phyloP scores from a whole-genome alignment of 805 yeast genomes.

The Ogataea trehaloabstinens region DNA sequence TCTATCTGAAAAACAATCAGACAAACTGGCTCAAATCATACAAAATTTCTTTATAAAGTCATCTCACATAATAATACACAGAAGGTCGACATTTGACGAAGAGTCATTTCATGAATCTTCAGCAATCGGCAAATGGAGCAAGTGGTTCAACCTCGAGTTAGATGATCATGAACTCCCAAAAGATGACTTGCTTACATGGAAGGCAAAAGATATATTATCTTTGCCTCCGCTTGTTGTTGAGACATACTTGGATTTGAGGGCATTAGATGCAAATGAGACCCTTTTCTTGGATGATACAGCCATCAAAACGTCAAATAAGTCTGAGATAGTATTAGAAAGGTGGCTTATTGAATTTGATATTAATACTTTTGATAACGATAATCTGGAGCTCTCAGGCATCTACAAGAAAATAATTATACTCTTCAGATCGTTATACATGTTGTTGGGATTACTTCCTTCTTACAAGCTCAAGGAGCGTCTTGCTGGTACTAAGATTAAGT shows the following conservation, averaged over 20 bases:
- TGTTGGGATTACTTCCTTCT: slow-evolving; percentile 67
- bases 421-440: slow-evolving; percentile 71
- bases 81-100: slow-evolving; percentile 16
- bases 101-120: slow-evolving; percentile 5
- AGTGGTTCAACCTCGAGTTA: slow-evolving; percentile 64
- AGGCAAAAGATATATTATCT: slow-evolving; percentile 36
- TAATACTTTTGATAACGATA: slow-evolving; percentile 33
- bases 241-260: slow-evolving; percentile 45
- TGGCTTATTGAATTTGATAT: slow-evolving; percentile 86
- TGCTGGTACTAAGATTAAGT: slow-evolving; percentile 27
- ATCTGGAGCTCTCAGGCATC: slow-evolving; percentile 60
- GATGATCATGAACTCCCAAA: slow-evolving; percentile 33
- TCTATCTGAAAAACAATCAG: slow-evolving; percentile 32
- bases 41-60: slow-evolving; percentile 65
- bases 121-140: slow-evolving; percentile 37
- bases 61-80: slow-evolving; percentile 46
- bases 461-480: slow-evolving; percentile 53
- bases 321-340: slow-evolving; percentile 89
- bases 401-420: slow-evolving; percentile 73
- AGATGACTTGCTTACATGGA: slow-evolving; percentile 69
- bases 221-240: slow-evolving; percentile 86
- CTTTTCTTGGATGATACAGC: slow-evolving; percentile 37
- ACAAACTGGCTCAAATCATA: slow-evolving; percentile 31
- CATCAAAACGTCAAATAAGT: slow-evolving; percentile 58
- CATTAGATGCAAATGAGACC: slow-evolving; percentile 21